phyloP scores from a whole-genome alignment of 306 rosid genomes.

The Vicia villosa region DNA sequence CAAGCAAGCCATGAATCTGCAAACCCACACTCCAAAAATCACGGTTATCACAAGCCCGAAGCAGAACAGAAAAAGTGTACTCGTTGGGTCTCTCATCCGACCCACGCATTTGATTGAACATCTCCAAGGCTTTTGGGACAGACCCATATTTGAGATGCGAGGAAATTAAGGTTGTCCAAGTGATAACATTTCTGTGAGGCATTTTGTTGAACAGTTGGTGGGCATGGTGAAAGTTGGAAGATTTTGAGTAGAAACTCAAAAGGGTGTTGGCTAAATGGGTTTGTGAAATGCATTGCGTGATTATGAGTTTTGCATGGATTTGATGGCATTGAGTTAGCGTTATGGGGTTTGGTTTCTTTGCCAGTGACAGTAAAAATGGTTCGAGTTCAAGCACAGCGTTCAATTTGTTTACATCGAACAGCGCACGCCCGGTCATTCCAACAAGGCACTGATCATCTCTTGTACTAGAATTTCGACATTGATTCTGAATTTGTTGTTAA shows the following conservation, averaged over 20 bases:
- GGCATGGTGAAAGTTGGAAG: constrained; percentile 42
- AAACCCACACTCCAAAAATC: constrained; percentile 40
- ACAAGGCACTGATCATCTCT: not conserved
- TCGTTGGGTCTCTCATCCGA: constrained; percentile 51
- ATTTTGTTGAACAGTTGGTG: constrained; percentile 49
- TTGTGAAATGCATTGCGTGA: constrained; percentile 46
- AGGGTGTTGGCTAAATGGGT: constrained; percentile 52
- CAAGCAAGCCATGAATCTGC: constrained; percentile 51
- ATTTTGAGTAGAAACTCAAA: constrained; percentile 38
- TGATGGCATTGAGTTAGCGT: constrained; percentile 48
- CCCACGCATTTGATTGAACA: constrained; percentile 50
- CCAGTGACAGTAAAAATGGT: constrained; percentile 39
- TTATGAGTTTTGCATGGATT: constrained; percentile 51
- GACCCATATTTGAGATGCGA: constrained; percentile 47
- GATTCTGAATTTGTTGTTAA: not conserved
- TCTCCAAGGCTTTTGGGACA: constrained; percentile 38
- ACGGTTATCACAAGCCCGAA: constrained; percentile 46
- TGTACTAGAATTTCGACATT: not conserved
- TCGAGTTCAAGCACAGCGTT: constrained; percentile 3
- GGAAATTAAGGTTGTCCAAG: constrained; percentile 60
- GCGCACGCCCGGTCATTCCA: constrained; percentile 29
- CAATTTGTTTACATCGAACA: constrained; percentile 10
- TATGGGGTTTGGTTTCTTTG: constrained; percentile 36
- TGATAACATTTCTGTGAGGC: constrained; percentile 52
- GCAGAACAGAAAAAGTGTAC: constrained; percentile 48